A percentile compares a stretch with the other conserved stretches of the same genome.
Conservation (phyloP, 495 filamentous ascomycete genomes). For the Aspergillus asperescens region DNA sequence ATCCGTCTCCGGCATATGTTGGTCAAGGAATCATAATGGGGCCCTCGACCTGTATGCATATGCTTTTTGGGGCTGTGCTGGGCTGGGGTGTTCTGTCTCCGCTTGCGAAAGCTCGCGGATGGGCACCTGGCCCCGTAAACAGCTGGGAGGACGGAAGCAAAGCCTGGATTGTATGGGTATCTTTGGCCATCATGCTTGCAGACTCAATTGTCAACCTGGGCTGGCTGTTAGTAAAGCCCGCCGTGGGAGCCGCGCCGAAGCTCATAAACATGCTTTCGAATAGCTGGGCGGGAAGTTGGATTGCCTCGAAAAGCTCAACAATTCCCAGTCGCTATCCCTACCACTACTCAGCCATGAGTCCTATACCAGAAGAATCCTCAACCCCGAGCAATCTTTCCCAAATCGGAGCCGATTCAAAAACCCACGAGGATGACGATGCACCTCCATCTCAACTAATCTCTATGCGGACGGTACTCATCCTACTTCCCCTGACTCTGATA, state of each 20-base stretch:
- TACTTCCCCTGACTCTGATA: slow-evolving; percentile 68
- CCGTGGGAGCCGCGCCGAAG: slow-evolving; percentile 40
- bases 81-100: slow-evolving; percentile 93
- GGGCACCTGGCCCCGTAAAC: slow-evolving; percentile 80
- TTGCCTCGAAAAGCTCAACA: slow-evolving; percentile 14
- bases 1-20: slow-evolving; percentile 90
- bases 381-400: slow-evolving; percentile 1
- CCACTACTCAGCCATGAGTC: slow-evolving; percentile 38
- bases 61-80: slow-evolving; percentile 85
- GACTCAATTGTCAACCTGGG: slow-evolving; percentile 86
- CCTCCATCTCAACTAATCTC: slow-evolving; percentile 78
- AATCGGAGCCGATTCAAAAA: not conserved
- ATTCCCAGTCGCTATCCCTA: slow-evolving; percentile 22
- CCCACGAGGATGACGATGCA: slow-evolving; percentile 60
- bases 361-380: slow-evolving; percentile 23
- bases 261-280: slow-evolving; percentile 29
- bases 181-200: slow-evolving; percentile 91
- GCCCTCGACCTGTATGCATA: slow-evolving; percentile 86
- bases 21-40: slow-evolving; percentile 78
- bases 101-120: slow-evolving; percentile 74
- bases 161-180: slow-evolving; percentile 97
- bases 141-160: slow-evolving; percentile 91
- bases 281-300: slow-evolving; percentile 25
- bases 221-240: slow-evolving; percentile 65
- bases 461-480: slow-evolving; percentile 61